phyloP scores from a whole-genome alignment of 257 asterid species.

The Striga asiatica region DNA sequence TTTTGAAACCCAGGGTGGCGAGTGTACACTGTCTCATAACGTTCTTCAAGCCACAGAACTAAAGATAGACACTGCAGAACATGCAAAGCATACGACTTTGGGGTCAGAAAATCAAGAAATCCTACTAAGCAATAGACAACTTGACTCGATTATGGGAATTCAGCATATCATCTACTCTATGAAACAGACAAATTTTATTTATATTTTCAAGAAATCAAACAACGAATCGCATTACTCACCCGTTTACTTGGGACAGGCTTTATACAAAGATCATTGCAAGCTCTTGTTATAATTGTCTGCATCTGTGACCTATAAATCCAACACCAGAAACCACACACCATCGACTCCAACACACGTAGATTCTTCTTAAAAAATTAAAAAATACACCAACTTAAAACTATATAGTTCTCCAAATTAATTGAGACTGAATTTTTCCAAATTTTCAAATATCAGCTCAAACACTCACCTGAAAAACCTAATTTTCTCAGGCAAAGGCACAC shows the following conservation, averaged over 20 bases:
- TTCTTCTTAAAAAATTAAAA: not conserved
- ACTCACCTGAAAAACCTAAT: constrained; percentile 74
- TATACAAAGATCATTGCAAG: constrained; percentile 79
- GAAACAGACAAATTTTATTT: too few relatives aligned
- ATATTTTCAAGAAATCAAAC: not conserved
- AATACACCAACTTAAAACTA: not conserved
- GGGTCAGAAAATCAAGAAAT: not conserved
- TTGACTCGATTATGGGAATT: too few relatives aligned
- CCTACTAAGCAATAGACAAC: not conserved
- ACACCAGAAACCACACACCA: not conserved
- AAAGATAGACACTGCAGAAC: constrained; percentile 72
- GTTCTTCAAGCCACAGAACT: constrained; percentile 91
- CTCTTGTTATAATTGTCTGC: constrained; percentile 92
- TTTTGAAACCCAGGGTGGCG: constrained; percentile 84
- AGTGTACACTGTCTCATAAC: constrained; percentile 70
- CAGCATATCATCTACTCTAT: too few relatives aligned
- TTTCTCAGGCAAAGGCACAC: constrained; percentile 74
- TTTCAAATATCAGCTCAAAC: too few relatives aligned
- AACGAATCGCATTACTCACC: constrained; percentile 30
- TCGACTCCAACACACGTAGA: too few relatives aligned
- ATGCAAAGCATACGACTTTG: not conserved
- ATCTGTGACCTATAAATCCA: constrained; percentile 71
- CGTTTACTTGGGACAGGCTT: constrained; percentile 83
- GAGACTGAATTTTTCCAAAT: too few relatives aligned
- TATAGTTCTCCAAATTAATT: too few relatives aligned